Evolutionary conservation across 2,329 filamentous ascomycete genomes (phyloP), one percentile per base, ranked within the genome.

Genomic region (Venturia asperata): DNA sequence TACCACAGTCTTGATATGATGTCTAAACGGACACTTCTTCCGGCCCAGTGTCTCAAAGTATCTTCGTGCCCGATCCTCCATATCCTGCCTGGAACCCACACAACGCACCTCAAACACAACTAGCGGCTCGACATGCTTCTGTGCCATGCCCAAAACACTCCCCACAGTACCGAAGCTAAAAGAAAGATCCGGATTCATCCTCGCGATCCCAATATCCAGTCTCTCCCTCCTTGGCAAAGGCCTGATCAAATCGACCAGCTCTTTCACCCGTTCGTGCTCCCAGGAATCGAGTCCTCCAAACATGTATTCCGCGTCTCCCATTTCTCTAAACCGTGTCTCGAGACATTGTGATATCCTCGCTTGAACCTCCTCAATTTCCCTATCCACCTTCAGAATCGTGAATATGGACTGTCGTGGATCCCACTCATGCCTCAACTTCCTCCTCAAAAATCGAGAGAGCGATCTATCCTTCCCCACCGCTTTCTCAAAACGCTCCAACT

Each of bases 161-260:
- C 37, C 52, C 27, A 27, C 4, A 6, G 27, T 58, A 1, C 52
- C 52, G n/a, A 58, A 58, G 2, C 27, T 37, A 11, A 58, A 37
- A 21, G 15, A 19, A 19, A 58, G 52, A 58, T 58, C 52, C 19
- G 52, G 52, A n/a, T 27, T 58, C 52, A 58, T 58, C 52, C 30
- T 58, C 30, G 52, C 37, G 13, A 15, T 15, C 15, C 30, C 17
- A 10, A 37, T 37, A 19, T 37, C 6, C 30, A 37, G 30, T 37
- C 7, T 58, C 30, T 6, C 3, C 30, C 52, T 10, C 13, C 37
- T 3, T 37, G 30, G 52, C 52, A 37, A 37, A 9, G 52, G 52
- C 19, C 52, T 34, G 5, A 58, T 37, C 52, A 58, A 37, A 6
- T 58, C 52, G 1, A 9, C 52, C 17, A 58, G 11, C 52, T 37